Conservation (phyloP, 2,329 filamentous ascomycete genomes). For the Chrysosporium keratinophilum region DNA sequence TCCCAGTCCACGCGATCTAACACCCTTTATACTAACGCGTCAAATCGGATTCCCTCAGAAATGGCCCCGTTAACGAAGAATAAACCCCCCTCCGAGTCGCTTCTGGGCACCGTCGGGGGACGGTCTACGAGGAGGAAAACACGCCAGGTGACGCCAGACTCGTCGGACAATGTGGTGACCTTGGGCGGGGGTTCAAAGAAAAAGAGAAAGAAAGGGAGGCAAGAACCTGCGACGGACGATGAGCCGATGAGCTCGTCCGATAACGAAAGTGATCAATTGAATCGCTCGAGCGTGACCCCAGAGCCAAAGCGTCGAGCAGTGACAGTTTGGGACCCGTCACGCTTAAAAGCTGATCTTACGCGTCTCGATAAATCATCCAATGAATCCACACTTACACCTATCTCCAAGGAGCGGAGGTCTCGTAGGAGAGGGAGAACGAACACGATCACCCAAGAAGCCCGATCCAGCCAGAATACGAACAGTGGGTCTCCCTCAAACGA, state of each 20-base stretch:
- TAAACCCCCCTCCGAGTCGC: not conserved
- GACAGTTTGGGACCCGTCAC: not conserved
- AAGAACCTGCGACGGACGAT: conserved; percentile 26
- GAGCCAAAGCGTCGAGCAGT: conserved; percentile 2
- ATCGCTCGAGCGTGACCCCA: conserved; percentile 5
- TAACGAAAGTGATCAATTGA: conserved; percentile 19
- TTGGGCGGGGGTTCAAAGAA: not conserved
- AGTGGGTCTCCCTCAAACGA: not conserved
- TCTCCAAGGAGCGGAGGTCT: not conserved
- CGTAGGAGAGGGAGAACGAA: not conserved
- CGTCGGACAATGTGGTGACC: conserved; percentile 8
- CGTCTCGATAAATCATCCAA: not conserved
- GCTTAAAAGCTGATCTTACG: not conserved
- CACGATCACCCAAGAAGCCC: not conserved
- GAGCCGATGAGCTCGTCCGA: conserved; percentile 29
- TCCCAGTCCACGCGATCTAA: too few relatives aligned
- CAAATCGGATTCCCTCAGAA: too few relatives aligned
- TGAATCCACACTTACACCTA: not conserved
- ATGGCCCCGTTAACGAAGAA: too few relatives aligned
- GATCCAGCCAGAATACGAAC: not conserved
- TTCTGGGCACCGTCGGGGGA: conserved; percentile 21
- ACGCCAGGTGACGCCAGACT: not conserved
- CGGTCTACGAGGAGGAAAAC: not conserved
- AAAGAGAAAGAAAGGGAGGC: conserved; percentile 12
- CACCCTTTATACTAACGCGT: too few relatives aligned